phyloP scores from a whole-genome alignment of 805 yeast genomes.

The Wickerhamiella brachini region DNA sequence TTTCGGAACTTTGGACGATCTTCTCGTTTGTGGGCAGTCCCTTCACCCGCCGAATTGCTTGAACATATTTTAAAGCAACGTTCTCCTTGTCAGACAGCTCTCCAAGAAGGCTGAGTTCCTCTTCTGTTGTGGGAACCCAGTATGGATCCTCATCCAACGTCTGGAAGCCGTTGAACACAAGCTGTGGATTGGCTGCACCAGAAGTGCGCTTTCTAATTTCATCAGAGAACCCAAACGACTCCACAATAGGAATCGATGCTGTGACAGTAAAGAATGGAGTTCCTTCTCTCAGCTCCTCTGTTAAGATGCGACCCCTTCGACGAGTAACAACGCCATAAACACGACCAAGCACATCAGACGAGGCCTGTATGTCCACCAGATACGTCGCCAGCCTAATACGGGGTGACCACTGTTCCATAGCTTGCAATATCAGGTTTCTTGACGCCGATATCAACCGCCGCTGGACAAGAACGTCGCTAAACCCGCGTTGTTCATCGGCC shows the following conservation, averaged over 20 bases:
- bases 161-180: slow-evolving; percentile 81
- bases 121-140: slow-evolving; percentile 98
- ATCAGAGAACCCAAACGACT: slow-evolving; percentile 93
- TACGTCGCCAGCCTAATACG: slow-evolving; percentile 86
- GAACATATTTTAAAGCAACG: slow-evolving; percentile 78
- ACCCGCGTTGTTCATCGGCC: not conserved
- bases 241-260: slow-evolving; percentile 82
- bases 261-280: slow-evolving; percentile 86
- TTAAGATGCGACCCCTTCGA: slow-evolving; percentile 68
- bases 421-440: slow-evolving; percentile 57
- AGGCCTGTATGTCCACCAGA: slow-evolving; percentile 86
- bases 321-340: slow-evolving; percentile 89
- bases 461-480: slow-evolving; percentile 21
- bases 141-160: slow-evolving; percentile 85
- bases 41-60: slow-evolving; percentile 65
- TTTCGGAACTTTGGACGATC: slow-evolving; percentile 82
- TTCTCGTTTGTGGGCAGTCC: slow-evolving; percentile 85
- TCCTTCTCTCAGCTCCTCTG: slow-evolving; percentile 97
- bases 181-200: slow-evolving; percentile 95
- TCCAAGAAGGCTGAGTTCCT: slow-evolving; percentile 86
- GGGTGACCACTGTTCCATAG: slow-evolving; percentile 72
- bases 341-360: slow-evolving; percentile 87
- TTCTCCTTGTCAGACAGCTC: slow-evolving; percentile 87
- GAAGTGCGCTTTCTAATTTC: slow-evolving; percentile 86
- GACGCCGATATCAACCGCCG: slow-evolving; percentile 62